Conservation (phyloP, 176 grass and related monocot genomes). For the Hordeum vulgare region MorexV3_pseudomolecules_assembly NC_058522.1:545136649-545137148, state of each 20-base stretch:
- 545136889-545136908: not conserved
- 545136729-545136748: not conserved
- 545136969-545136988: not conserved
- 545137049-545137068: no score
- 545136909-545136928: no score
- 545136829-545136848: not conserved
- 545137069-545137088: no score
- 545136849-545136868: not conserved
- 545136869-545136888: not conserved
- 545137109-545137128: no score
- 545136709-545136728: not conserved
- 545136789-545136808: not conserved
- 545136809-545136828: not conserved
- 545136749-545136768: no score
- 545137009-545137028: no score
- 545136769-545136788: not conserved
- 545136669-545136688: not conserved
- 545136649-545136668: not conserved
- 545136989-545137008: not conserved
- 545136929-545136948: no score
- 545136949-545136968: not conserved
- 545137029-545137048: not conserved
- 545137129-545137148: no score
- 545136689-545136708: not conserved
- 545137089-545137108: no score